Conservation (phyloP, 106 monocot species). For the Vanilla planifolia region DNA sequence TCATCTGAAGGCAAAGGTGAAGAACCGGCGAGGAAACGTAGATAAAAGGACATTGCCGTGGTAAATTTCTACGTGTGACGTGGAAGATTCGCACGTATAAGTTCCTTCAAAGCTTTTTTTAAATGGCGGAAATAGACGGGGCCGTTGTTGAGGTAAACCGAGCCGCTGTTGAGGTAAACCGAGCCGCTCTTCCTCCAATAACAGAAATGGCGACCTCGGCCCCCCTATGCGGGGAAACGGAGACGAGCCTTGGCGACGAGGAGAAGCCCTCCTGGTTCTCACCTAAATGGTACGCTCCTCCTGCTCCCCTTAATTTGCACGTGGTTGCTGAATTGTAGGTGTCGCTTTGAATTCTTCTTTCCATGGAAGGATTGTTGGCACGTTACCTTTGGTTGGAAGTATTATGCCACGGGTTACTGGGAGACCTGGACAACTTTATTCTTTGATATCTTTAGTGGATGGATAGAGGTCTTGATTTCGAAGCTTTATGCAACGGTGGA, state of each 20-base stretch:
- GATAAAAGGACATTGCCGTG: no score
- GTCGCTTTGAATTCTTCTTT: background rate
- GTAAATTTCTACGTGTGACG: no score
- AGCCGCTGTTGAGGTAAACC: background rate
- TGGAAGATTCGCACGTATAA: no score
- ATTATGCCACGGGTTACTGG: no score
- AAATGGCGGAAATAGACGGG: background rate
- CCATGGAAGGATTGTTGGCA: no score
- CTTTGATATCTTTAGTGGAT: no score
- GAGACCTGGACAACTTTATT: no score
- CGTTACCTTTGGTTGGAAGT: background rate
- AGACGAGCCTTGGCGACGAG: background rate
- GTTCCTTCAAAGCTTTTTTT: no score
- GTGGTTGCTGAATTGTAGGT: background rate
- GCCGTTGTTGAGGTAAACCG: background rate
- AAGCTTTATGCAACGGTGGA: no score
- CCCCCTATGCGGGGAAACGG: background rate
- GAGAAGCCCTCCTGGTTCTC: slow-evolving; percentile 12
- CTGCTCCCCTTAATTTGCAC: background rate
- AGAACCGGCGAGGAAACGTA: no score
- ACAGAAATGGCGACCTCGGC: slow-evolving; percentile 3
- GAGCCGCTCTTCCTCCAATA: background rate
- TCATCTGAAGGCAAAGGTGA: no score
- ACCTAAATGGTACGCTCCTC: background rate
- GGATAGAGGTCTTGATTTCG: no score